A percentile compares a stretch with the other conserved stretches of the same genome.
phyloP scores from a whole-genome alignment of 768 basidiomycete species.

The Lactifluus pinguis region DNA sequence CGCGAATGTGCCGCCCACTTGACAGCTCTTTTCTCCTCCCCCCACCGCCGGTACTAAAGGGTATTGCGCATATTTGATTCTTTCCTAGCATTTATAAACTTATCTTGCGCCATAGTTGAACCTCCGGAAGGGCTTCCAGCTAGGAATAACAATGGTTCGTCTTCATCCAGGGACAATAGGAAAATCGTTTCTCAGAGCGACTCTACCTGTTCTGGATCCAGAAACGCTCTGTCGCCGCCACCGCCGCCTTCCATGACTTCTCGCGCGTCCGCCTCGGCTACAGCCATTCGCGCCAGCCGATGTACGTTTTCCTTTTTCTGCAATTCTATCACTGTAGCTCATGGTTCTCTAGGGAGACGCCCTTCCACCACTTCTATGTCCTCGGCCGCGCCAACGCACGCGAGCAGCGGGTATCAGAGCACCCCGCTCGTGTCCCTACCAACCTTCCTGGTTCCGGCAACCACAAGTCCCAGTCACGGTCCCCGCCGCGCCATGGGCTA shows the following conservation, averaged over 20 bases:
- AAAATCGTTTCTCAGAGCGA: not conserved
- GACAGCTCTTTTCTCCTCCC: slow-evolving; percentile 25
- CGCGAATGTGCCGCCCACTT: slow-evolving; percentile 33
- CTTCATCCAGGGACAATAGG: not conserved
- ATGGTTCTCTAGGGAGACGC: not conserved
- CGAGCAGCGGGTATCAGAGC: not conserved
- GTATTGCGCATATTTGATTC: slow-evolving; percentile 22
- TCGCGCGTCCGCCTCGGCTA: not conserved
- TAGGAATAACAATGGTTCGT: too few species aligned
- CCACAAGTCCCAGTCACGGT: too few species aligned
- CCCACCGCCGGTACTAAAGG: slow-evolving; percentile 25
- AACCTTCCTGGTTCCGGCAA: too few species aligned
- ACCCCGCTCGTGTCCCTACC: too few species aligned
- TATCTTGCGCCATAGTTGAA: slow-evolving; percentile 7
- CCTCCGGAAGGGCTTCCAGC: not conserved
- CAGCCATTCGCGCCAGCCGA: not conserved
- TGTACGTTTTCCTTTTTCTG: not conserved
- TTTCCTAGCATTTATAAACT: not conserved
- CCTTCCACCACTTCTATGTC: not conserved
- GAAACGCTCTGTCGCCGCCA: not conserved
- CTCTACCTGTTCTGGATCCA: not conserved
- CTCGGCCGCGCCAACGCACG: too few species aligned
- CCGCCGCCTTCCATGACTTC: not conserved
- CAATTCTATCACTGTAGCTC: not conserved
- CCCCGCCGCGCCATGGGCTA: too few species aligned